Percentiles rank a stretch among this genome's conserved stretches.
Conservation (phyloP, 176 grass and related monocot species). For the Echinochloa phyllopogon region DNA sequence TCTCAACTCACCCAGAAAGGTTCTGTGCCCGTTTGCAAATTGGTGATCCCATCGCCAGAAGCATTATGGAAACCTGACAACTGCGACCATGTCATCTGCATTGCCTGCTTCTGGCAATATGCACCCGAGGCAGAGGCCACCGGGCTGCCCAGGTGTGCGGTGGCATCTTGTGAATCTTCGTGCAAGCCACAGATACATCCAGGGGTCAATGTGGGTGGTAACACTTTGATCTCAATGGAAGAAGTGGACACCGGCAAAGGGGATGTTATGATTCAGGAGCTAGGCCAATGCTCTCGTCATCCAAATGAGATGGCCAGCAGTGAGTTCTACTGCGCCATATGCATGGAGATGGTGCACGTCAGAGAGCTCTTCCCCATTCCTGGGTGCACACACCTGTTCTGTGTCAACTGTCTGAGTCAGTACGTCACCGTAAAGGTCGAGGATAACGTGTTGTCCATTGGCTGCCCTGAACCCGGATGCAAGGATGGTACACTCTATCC, state of each 20-base stretch:
- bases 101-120: slow-evolving; percentile 39
- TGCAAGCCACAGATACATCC: neutral
- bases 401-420: slow-evolving; percentile 55
- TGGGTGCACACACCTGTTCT: slow-evolving; percentile 60
- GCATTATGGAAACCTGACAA: slow-evolving; percentile 44
- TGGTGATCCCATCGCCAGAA: slow-evolving; percentile 16
- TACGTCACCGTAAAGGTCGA: slow-evolving; percentile 59
- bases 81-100: slow-evolving; percentile 58
- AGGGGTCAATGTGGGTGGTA: neutral
- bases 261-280: neutral
- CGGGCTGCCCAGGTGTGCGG: slow-evolving; percentile 26
- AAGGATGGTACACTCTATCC: slow-evolving; percentile 44
- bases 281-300: slow-evolving; percentile 38
- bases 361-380: slow-evolving; percentile 44
- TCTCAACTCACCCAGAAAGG: slow-evolving; percentile 1
- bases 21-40: slow-evolving; percentile 18
- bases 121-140: slow-evolving; percentile 17
- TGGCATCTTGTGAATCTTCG: slow-evolving; percentile 25
- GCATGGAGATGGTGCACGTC: slow-evolving; percentile 48
- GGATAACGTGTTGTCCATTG: slow-evolving; percentile 43
- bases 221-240: neutral
- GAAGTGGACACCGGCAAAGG: neutral
- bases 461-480: slow-evolving; percentile 53
- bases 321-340: slow-evolving; percentile 58
- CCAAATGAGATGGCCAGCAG: neutral